Evolutionary conservation across 768 basidiomycete genomes (phyloP), one percentile per base, ranked within the genome.

Genomic region (Rossbeevera mucosa): DNA sequence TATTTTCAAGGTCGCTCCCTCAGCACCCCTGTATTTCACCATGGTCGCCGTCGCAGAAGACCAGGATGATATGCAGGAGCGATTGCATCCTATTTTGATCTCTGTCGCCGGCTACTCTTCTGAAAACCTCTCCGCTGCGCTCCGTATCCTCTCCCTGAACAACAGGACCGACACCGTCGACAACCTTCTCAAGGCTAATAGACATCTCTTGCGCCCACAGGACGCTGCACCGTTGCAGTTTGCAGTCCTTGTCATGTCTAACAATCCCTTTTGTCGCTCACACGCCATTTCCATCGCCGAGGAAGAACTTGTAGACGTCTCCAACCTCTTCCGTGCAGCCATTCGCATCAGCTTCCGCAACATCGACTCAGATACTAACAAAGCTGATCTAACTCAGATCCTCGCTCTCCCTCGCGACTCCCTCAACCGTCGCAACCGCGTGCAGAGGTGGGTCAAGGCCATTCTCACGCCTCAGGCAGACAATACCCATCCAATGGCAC

Each of bases 201-300:
- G 70, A 1, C 73, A 82, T 47, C 78, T 86, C 41, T 71, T 87
- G n/a, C 82, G 83, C 4, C 76, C 84, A 1, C 77, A 80, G 13
- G 83, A 87, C 46, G 68, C 76, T 4, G 28, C 61, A 2, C 64
- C 72, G 0, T 63, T 83, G 18, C 82, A 81, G 51, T 54, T 61
- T 14, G 79, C 80, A 0, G 74, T 76, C 8, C 54, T 69, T 14
- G 53, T 71, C 36, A 65, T 84, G 44, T 59, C 72, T 0, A 60
- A 62, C 13, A 28, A 59, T 25, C 54, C 57, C 4, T 36, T 57
- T 5, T 67, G 70, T 59, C 66, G 59, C 7, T 9, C 50, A 21
- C 64, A 68, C 25, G 75, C 72, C 16, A 58, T 79, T 1, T 53
- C 69, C 22, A 76, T 84, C 51, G 58, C 80, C 50, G 77, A 82